A percentile compares a stretch with the other conserved stretches of the same genome.
These are phyloP conservation scores for Amylocystis lapponica DNA, from an alignment of 768 basidiomycete genomes.

Conservation along the genomic window DNA sequence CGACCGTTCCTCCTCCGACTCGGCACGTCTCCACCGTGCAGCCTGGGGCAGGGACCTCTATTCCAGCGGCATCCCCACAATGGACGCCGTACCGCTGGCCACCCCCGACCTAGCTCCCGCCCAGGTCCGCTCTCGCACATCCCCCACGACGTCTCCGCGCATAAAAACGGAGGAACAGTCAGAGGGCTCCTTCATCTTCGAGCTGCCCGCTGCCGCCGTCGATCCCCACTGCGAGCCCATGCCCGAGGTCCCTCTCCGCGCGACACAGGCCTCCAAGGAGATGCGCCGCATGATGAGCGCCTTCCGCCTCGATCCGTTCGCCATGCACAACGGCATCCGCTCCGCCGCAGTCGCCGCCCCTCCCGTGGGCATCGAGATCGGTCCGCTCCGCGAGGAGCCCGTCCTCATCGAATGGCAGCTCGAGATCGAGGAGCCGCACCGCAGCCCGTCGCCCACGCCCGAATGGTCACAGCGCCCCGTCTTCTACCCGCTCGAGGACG, in stretches of 20 bases:
- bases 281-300: conserved; percentile 78
- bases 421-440: conserved; percentile 19
- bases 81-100: conserved; percentile 10
- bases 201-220: conserved; percentile 7
- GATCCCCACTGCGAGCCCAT: conserved; percentile 4
- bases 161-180: conserved; percentile 13
- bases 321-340: conserved; percentile 45
- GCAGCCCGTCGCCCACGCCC: conserved; percentile 5
- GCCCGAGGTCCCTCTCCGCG: conserved; percentile 58
- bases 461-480: conserved; percentile 2
- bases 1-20: background rate
- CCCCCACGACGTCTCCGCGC: conserved; percentile 3
- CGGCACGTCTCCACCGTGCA: conserved; percentile 10
- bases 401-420: conserved; percentile 64
- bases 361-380: conserved; percentile 36
- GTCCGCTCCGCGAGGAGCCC: conserved; percentile 56
- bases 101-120: background rate
- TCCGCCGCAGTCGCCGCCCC: conserved; percentile 18
- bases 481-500: conserved; percentile 3
- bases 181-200: conserved; percentile 13
- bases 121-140: background rate
- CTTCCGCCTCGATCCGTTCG: conserved; percentile 73
- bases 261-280: conserved; percentile 61
- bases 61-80: conserved; percentile 9
- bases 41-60: conserved; percentile 3